phyloP scores from a whole-genome alignment of 139 green algal species.

The Chlamydomonas schloesseri region DNA sequence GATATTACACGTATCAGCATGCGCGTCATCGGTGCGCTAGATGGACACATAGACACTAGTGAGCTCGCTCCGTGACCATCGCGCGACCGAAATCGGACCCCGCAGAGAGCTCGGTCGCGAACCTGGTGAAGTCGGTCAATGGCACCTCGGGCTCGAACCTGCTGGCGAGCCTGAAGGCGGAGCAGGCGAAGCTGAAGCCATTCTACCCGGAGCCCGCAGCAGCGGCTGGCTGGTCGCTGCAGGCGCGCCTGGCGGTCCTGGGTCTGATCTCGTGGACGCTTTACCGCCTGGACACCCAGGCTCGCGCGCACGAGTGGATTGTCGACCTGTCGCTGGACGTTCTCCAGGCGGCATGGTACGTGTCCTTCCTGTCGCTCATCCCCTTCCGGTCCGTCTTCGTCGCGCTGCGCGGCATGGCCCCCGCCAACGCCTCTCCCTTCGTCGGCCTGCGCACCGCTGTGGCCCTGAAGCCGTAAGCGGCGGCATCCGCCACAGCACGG shows the following conservation, averaged over 20 bases:
- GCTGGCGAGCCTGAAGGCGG: slow-evolving; percentile 24
- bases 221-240: slow-evolving; percentile 29
- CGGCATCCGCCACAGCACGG: too few relatives aligned
- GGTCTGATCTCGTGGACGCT: slow-evolving; percentile 42
- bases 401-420: slow-evolving; percentile 52
- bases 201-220: slow-evolving; percentile 49
- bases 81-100: not conserved
- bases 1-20: not conserved
- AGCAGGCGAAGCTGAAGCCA: slow-evolving; percentile 51
- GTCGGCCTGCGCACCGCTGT: slow-evolving; percentile 44
- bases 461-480: slow-evolving; percentile 49
- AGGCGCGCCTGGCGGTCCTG: slow-evolving; percentile 38
- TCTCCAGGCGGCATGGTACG: slow-evolving; percentile 62
- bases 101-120: slow-evolving; percentile 57
- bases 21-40: too few relatives aligned
- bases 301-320: slow-evolving; percentile 63
- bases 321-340: slow-evolving; percentile 66
- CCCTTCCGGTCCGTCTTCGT: slow-evolving; percentile 63
- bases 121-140: slow-evolving; percentile 55
- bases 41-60: not conserved
- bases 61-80: slow-evolving; percentile 32
- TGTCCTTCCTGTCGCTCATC: slow-evolving; percentile 59
- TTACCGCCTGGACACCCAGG: slow-evolving; percentile 48
- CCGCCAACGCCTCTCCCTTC: slow-evolving; percentile 42
- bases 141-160: slow-evolving; percentile 37